Percentiles rank a stretch among this genome's conserved stretches.
phyloP scores from a whole-genome alignment of 305 asterid genomes.

The Solanum aculeatissimum region DNA sequence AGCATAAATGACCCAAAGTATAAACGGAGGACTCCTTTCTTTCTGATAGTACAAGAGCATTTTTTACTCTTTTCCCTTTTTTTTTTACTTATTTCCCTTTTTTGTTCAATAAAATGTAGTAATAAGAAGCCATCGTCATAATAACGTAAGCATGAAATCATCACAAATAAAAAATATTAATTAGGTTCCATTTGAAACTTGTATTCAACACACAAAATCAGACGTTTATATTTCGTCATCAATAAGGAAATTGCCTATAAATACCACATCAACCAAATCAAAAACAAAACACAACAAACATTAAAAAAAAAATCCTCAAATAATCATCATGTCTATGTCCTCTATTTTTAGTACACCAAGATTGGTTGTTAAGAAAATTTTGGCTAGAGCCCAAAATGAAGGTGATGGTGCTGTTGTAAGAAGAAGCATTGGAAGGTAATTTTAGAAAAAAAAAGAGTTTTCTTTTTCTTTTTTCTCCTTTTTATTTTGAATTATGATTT shows the following conservation, averaged over 20 bases:
- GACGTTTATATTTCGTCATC: neutral
- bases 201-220: neutral
- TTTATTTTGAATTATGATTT: neutral
- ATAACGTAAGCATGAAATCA: slow-evolving; percentile 23
- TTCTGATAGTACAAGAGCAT: too few species aligned
- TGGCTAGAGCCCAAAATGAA: slow-evolving; percentile 73
- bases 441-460: neutral
- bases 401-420: slow-evolving; percentile 80
- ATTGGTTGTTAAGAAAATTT: slow-evolving; percentile 51
- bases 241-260: neutral
- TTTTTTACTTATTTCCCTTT: too few species aligned
- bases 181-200: slow-evolving; percentile 2
- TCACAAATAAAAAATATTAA: neutral
- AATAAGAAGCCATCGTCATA: slow-evolving; percentile 24
- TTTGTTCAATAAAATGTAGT: too few species aligned
- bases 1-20: too few species aligned
- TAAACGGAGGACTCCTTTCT: too few species aligned
- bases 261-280: neutral
- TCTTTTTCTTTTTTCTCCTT: neutral
- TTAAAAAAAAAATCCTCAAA: neutral
- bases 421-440: slow-evolving; percentile 89
- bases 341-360: slow-evolving; percentile 45
- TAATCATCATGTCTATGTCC: slow-evolving; percentile 22
- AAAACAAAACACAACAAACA: neutral
- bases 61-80: too few species aligned